phyloP scores from a whole-genome alignment of 257 asterid genomes.

The Coffea eugenioides region DNA sequence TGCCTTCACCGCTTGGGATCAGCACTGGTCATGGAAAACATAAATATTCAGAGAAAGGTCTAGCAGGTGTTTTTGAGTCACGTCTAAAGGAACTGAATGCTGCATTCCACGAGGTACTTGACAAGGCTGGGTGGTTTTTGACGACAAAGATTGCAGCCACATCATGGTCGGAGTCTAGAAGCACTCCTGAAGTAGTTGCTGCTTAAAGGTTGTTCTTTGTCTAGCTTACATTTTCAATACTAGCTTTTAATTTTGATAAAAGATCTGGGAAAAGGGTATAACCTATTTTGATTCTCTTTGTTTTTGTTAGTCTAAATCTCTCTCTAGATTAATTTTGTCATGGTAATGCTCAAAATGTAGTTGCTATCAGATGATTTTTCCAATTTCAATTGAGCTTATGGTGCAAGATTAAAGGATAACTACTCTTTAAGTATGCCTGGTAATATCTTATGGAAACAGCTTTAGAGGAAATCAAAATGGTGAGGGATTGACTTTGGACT shows the following conservation, averaged over 20 bases:
- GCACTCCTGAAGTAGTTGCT: conserved; percentile 34
- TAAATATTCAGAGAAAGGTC: conserved; percentile 72
- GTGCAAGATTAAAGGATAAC: no score
- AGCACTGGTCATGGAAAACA: conserved; percentile 95
- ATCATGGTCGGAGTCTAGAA: conserved; percentile 80
- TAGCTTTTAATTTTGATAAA: conserved; percentile 9
- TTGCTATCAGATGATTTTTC: no score
- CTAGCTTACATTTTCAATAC: not conserved
- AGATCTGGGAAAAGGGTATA: conserved; percentile 14
- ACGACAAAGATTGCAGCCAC: conserved; percentile 82
- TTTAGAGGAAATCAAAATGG: no score
- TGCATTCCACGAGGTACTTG: conserved; percentile 83
- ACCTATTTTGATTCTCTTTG: not conserved
- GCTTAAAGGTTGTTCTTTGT: conserved; percentile 18
- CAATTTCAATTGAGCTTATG: no score
- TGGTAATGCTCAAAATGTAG: no score
- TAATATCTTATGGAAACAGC: no score
- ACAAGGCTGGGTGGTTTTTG: conserved; percentile 81
- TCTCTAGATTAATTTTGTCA: conserved; percentile 11
- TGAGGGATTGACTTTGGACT: no score
- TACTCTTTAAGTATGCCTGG: no score
- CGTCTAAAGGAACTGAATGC: conserved; percentile 77
- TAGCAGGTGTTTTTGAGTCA: conserved; percentile 61
- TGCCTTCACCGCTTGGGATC: conserved; percentile 83
- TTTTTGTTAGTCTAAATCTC: not conserved